These are phyloP conservation scores for Ploettnerulaceae sp. DNA, from an alignment of 2,329 filamentous ascomycete species.

Conservation along the genomic window DNA sequence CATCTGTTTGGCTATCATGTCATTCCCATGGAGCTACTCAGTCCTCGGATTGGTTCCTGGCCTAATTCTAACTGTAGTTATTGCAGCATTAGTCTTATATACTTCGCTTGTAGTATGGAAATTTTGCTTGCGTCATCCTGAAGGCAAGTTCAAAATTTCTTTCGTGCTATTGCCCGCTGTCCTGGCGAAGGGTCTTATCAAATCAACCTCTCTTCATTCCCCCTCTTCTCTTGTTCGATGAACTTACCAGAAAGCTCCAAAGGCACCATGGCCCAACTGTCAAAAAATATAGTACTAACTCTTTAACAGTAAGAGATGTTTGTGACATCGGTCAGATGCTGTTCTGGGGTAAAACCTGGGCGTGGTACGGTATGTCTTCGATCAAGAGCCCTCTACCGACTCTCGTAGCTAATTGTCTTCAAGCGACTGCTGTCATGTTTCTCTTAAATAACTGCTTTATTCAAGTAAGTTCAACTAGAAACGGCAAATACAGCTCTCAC, in stretches of 20 bases:
- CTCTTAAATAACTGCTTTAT: constrained; percentile 92
- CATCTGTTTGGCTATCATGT: constrained; percentile 91
- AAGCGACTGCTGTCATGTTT: constrained; percentile 76
- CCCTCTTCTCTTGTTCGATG: no score
- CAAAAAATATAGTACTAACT: no score
- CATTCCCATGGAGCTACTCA: constrained; percentile 90
- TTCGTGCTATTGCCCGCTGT: no score
- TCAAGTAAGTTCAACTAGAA: constrained; percentile 44
- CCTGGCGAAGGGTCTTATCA: no score
- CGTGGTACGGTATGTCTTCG: constrained; percentile 55
- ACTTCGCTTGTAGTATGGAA: constrained; percentile 72
- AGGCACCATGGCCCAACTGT: no score
- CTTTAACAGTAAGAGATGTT: constrained; percentile 85
- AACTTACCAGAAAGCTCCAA: no score
- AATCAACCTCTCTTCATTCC: no score
- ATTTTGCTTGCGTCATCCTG: constrained; percentile 85
- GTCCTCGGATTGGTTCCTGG: constrained; percentile 82
- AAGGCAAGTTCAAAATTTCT: no score
- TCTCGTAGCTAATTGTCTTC: no score
- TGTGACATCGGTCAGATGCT: constrained; percentile 95
- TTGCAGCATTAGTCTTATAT: constrained; percentile 77
- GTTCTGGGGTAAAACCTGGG: constrained; percentile 78
- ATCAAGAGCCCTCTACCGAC: no score
- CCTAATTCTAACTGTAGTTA: constrained; percentile 73
- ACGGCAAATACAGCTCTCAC: background rate